Evolutionary conservation across 179 eudicot genomes (phyloP), one percentile per base, ranked within the genome.

Genomic region (Heliamphora pulchella): DNA sequence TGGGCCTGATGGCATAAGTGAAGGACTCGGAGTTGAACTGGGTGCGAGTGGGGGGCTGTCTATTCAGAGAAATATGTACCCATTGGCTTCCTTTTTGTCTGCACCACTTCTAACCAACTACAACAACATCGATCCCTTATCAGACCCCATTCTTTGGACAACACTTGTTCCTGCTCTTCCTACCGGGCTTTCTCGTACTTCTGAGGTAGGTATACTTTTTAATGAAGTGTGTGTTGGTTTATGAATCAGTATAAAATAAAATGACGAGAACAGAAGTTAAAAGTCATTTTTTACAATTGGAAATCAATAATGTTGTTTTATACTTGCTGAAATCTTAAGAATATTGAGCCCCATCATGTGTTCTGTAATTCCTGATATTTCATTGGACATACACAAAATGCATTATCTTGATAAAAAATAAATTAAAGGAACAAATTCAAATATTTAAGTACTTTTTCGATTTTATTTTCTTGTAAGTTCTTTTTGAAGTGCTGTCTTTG

Each of bases 141-240:
- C 89, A 4, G 99, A 96, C 64, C 93, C 98, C 51, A 80, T 82
- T 69, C 92, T 92, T 61, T 94, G 99, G 99, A 83, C 96, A n/a
- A 82, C 97, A 78, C 87, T 94, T 43, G 88, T 87, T 83, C 94
- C 97, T 77, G 84, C 82, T 83, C 86, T 93, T 86, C 97, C 97
- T 43, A 58, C 86, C 44, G 88, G 91, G 68, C 85, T 97, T 80
- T 77, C 98, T 81, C 91, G 84, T 61, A 58, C 86, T 57, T 46
- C 86, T 78, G 96, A 93, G 96, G 98, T 94, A 67, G 57, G 90
- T 85, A 70, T 81, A 18, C 71, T 44, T 62, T n/a, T 62, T 46
- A 18, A 14, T 44, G 59, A 48, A 77, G 48, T 46, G 54, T 46
- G 31, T 46, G 41, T 15, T 46, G 18, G 68, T 20, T 77, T 47